Evolutionary conservation across 768 basidiomycete species (phyloP), one percentile per base, ranked within the genome.

Genomic region (Coprinopsis marcescibilis): DNA sequence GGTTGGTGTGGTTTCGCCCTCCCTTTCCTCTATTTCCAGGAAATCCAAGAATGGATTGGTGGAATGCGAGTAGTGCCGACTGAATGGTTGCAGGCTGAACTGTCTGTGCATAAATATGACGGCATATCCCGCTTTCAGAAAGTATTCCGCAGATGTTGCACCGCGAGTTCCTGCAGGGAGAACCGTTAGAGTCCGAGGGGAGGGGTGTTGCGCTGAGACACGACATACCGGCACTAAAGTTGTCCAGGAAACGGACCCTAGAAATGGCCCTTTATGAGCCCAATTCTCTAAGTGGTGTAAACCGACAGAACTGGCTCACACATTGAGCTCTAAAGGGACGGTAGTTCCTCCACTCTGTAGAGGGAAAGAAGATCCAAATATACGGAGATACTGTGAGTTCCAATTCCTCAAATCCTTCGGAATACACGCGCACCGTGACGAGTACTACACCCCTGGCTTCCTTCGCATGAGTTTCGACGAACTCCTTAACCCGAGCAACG

Each of bases 101-200:
- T 96, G 92, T 17, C 95, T 76, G 65, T 99, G 95, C 80, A 99
- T 88, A 71, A 99, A 99, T 55, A 99, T 92, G 64, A 99, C 96
- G 20, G 94, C 93, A 70, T 98, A 98, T 47, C 85, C 88, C 5
- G 88, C 83, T 56, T 85, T 80, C 50, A 98, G 78, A 63, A 99
- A 97, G 69, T 98, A 96, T 66, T 99, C 96, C 2, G 96, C 95
- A 15, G 96, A 98, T 0, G 95, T 93, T 24, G 96, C 90, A 34
- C 96, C 96, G 59, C 96, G 78, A 15, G 96, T 99, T 43, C 95
- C 94, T 89, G 46, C n/a, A 54, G 7, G 30, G 45, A 33, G 29
- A 36, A 43, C n/a, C 25, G 4, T 25, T n/a, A n/a, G n/a, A 38
- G 15, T 17, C 37, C 6, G 26, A 36, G 24, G 42, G 45, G 43